A percentile compares a stretch with the other conserved stretches of the same genome.
phyloP scores from a whole-genome alignment of 2,329 filamentous ascomycete genomes.

The Cryphonectria japonica region DNA sequence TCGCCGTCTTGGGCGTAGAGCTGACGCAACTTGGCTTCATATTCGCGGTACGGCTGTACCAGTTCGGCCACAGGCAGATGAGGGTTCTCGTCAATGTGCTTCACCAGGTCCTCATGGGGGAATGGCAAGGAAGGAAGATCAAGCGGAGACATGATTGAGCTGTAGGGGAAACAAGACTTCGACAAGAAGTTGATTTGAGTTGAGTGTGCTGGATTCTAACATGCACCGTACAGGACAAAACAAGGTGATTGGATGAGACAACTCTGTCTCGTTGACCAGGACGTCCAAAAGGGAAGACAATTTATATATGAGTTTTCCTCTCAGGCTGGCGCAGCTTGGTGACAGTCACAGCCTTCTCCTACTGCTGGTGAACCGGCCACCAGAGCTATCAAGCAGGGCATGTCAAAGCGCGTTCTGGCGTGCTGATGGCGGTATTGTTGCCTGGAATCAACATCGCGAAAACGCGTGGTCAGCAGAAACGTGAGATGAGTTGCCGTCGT shows the following conservation, averaged over 20 bases:
- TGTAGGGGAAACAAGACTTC: neutral
- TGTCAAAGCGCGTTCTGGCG: conserved; percentile 18
- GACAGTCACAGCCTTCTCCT: neutral
- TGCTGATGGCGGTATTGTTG: conserved; percentile 12
- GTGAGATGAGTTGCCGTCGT: neutral
- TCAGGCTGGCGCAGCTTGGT: neutral
- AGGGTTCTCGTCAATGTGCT: conserved; percentile 59
- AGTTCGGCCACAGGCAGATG: conserved; percentile 60
- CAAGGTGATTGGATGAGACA: neutral
- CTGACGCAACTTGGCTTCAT: conserved; percentile 68
- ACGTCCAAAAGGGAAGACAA: neutral
- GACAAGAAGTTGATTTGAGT: neutral
- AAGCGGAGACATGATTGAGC: conserved; percentile 41
- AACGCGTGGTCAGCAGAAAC: conserved; percentile 15
- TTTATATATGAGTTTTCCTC: neutral
- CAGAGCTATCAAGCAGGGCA: conserved; percentile 1
- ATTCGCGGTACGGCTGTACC: conserved; percentile 67
- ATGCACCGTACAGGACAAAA: neutral
- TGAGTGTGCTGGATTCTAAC: neutral
- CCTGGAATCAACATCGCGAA: conserved; percentile 22
- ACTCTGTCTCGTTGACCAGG: neutral
- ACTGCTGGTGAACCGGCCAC: neutral
- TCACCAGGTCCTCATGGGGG: conserved; percentile 49
- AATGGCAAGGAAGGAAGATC: conserved; percentile 52
- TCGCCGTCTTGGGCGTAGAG: conserved; percentile 70